phyloP scores from a whole-genome alignment of 495 filamentous ascomycete species.

The Cercophora sp. region DNA sequence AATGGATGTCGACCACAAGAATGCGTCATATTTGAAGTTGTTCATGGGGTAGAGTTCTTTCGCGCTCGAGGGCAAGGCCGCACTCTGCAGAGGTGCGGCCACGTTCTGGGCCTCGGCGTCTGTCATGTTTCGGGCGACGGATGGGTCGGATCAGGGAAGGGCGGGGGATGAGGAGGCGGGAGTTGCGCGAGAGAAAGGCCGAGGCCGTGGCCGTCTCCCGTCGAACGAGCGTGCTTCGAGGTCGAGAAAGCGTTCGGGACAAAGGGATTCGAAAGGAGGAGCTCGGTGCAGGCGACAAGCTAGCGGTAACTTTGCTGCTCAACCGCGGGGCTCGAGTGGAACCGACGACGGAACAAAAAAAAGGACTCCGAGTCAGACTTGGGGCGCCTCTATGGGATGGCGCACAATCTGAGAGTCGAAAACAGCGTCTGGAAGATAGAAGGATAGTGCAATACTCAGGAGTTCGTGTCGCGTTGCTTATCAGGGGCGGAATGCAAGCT shows the following conservation, averaged over 20 bases:
- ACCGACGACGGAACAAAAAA: constrained; percentile 2
- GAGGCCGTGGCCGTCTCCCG: not conserved
- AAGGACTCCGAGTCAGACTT: constrained; percentile 2
- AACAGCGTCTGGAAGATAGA: too few species aligned
- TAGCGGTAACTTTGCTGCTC: not conserved
- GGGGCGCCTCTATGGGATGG: too few species aligned
- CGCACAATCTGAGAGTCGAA: too few species aligned
- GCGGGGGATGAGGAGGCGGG: not conserved
- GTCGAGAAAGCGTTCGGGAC: not conserved
- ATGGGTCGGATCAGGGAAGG: too few species aligned
- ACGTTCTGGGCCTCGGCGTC: constrained; percentile 11
- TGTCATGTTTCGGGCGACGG: too few species aligned
- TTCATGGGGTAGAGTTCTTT: constrained; percentile 66
- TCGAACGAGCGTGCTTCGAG: not conserved
- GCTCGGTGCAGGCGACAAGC: not conserved
- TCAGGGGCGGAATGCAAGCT: constrained; percentile 1
- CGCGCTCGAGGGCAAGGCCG: constrained; percentile 19
- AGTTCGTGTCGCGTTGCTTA: constrained; percentile 1
- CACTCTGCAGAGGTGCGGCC: constrained; percentile 21
- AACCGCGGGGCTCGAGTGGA: not conserved
- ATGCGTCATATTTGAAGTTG: constrained; percentile 73
- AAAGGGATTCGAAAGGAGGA: not conserved
- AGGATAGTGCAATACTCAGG: too few species aligned
- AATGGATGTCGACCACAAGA: constrained; percentile 78
- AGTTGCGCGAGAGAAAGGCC: not conserved